Evolutionary conservation across 23 red algal species (phyloP), one percentile per base, ranked within the genome.

Genomic region (Cyanidiococcus yangmingshanensis): DNA sequence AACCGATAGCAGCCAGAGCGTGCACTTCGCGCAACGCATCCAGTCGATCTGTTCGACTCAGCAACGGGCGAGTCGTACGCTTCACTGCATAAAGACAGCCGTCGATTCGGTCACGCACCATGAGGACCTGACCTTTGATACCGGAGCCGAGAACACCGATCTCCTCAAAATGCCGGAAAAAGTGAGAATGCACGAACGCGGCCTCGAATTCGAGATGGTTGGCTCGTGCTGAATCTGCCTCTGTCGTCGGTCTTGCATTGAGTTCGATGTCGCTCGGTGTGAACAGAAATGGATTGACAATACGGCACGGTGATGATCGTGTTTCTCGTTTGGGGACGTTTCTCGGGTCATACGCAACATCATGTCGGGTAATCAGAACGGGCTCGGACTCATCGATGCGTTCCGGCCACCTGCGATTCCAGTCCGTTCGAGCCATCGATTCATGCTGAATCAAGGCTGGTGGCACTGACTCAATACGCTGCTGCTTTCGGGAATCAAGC

Each of bases 21-120:
- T 86, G 85, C 16, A 98, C 94, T 74, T 98, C 94, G 39, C 88
- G 79, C 39, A 98, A 71, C 37, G 86, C 86, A 33, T 84, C 85
- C 75, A 50, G 75, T 26, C 84, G 74, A n/a, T 45, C 37, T 26
- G 79, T 57, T 63, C 82, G 75, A 30, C 63, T 50, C 39, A 74
- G 37, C 36, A 98, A 76, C 12, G 87, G 79, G 2, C 41, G 50
- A 30, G 67, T 86, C 71, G 84, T 90, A 40, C 78, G 79, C 76
- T 98, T 98, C n/a, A 98, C 54, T 1, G 94, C 94, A 68, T 98
- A 98, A 7, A 77, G 77, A 63, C 84, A 80, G 21, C 94, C 94
- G 75, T 98, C 94, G 0, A 91, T 67, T 15, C 86, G 80, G 58
- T 85, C 75, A 24, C 87, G 85, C 25, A 77, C 94, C 38, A 86